Evolutionary conservation across 768 basidiomycete genomes (phyloP), one percentile per base, ranked within the genome.

Genomic region (Xerocomus brunneocitrinus): DNA sequence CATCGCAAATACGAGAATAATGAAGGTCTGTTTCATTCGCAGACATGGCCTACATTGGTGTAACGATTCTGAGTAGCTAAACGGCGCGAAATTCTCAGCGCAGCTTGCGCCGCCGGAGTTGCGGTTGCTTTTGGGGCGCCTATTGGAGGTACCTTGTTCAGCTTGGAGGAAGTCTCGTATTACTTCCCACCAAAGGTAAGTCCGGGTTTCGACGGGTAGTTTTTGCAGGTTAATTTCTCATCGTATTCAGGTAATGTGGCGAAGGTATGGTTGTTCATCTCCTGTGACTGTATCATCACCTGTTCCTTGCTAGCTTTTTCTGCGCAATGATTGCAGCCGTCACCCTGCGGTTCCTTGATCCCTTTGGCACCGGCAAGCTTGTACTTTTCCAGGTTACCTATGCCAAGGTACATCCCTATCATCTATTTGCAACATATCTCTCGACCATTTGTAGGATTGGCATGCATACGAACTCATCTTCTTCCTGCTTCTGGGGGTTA

Each of bases 301-400:
- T 25, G 19, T 4, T 44, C 71, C 68, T 39, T 66, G n/a, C 38
- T 40, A 95, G 92, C 63, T 99, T 99, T 73, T 95, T 99, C 69
- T 98, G 97, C 65, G 97, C 97, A 2, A 85, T 98, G 80, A 91
- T 98, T 59, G 97, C 97, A 2, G 95, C 95, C 1, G 87, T 98
- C 61, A 95, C 95, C 0, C 75, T 99, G 42, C 81, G 85, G 71
- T 87, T 95, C 55, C 83, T 98, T 34, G 89, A 99, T 68, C 97
- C 97, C 0, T 98, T 98, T 63, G 90, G 92, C 13, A 95, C 91
- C 5, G 93, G 93, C 24, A 97, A 97, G 67, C 76, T 98, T 22
- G 94, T 97, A 0, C 74, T 97, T 40, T 94, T 94, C 69, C 89
- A 91, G 62, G 91, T 95, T 39, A 89, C 87, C 0, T 97, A 95